These are phyloP conservation scores for Septoria petroselini DNA, from an alignment of 2,329 filamentous ascomycete genomes.

Conservation along the genomic window DNA sequence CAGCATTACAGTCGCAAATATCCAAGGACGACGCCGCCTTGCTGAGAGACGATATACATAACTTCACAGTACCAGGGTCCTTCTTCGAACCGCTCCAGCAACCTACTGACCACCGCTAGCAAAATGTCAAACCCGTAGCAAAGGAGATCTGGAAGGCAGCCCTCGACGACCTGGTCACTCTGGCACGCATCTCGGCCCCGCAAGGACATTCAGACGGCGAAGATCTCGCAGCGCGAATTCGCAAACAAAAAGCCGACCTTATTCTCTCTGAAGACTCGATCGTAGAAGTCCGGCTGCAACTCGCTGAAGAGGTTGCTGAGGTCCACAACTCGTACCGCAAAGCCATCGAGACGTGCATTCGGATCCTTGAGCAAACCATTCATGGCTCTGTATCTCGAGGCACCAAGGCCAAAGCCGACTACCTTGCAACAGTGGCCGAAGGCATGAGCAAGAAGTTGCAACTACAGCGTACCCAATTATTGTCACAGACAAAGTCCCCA, in stretches of 20 bases:
- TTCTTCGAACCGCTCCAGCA: background rate
- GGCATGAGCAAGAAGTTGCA: constrained; percentile 43
- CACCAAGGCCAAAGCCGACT: constrained; percentile 45
- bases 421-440: constrained; percentile 43
- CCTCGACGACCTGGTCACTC: constrained; percentile 30
- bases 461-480: constrained; percentile 31
- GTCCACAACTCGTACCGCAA: constrained; percentile 41
- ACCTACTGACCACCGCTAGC: constrained; percentile 17
- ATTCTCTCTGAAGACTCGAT: constrained; percentile 30
- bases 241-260: constrained; percentile 20
- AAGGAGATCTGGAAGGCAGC: constrained; percentile 38
- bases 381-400: constrained; percentile 46
- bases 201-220: constrained; percentile 13
- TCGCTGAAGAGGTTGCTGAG: constrained; percentile 37
- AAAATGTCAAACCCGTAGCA: constrained; percentile 39
- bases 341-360: constrained; percentile 41
- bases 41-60: constrained; percentile 40
- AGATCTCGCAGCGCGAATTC: constrained; percentile 20
- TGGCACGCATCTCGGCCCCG: constrained; percentile 35
- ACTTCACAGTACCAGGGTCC: constrained; percentile 35
- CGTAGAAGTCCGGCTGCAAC: constrained; percentile 31
- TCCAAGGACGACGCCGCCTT: constrained; percentile 40
- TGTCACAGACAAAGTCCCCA: constrained; percentile 27
- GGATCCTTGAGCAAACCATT: constrained; percentile 47
- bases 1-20: constrained; percentile 41